phyloP scores from a whole-genome alignment of 768 basidiomycete genomes.

The Sarcomyxa edulis region DNA sequence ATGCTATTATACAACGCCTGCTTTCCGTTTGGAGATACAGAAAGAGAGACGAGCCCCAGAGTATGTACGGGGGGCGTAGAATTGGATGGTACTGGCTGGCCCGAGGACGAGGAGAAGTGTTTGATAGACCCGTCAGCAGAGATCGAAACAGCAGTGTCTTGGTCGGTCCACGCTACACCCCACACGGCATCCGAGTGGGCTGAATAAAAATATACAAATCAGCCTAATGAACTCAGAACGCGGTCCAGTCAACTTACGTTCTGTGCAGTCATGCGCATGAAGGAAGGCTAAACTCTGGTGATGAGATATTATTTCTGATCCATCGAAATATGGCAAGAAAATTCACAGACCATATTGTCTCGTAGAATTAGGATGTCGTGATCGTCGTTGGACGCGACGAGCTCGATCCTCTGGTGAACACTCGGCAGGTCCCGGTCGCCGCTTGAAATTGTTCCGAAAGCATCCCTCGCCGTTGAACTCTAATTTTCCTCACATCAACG shows the following conservation, averaged over 20 bases:
- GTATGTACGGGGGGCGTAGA: slow-evolving; percentile 64
- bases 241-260: slow-evolving; percentile 58
- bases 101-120: slow-evolving; percentile 65
- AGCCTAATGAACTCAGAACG: neutral
- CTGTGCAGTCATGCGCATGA: slow-evolving; percentile 68
- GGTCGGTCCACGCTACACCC: slow-evolving; percentile 68
- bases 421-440: slow-evolving; percentile 50
- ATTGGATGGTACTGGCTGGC: slow-evolving; percentile 51
- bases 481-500: slow-evolving; percentile 79
- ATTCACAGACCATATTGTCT: neutral
- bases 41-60: slow-evolving; percentile 80
- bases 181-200: slow-evolving; percentile 79
- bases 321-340: too few species aligned
- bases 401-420: neutral
- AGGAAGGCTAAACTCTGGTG: slow-evolving; percentile 67
- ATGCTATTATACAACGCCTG: slow-evolving; percentile 74
- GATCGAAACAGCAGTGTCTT: slow-evolving; percentile 60
- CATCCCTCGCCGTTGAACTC: slow-evolving; percentile 31
- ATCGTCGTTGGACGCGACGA: too few species aligned
- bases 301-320: too few species aligned
- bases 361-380: too few species aligned
- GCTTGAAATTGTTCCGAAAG: slow-evolving; percentile 35
- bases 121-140: slow-evolving; percentile 77
- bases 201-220: slow-evolving; percentile 25
- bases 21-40: slow-evolving; percentile 60